Percentiles rank a stretch among this genome's conserved stretches.
Conservation (phyloP, 768 basidiomycete genomes). For the Suillus placidus region DNA sequence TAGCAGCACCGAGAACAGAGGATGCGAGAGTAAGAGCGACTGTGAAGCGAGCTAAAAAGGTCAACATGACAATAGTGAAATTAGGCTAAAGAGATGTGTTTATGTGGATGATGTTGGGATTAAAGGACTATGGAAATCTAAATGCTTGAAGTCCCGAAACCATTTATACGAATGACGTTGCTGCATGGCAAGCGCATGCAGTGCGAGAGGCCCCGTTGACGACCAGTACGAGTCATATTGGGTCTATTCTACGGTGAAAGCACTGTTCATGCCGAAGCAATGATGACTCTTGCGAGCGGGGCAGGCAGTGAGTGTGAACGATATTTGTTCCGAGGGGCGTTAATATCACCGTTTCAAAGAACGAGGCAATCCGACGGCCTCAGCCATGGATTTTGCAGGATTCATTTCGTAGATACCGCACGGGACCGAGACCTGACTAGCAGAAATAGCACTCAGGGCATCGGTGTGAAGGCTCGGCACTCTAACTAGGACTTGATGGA, state of each 20-base stretch:
- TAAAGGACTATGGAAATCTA: not conserved
- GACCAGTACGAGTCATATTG: not conserved
- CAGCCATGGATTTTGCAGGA: not conserved
- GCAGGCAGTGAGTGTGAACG: not conserved
- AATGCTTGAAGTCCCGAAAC: not conserved
- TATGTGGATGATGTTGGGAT: not conserved
- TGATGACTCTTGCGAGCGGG: not conserved
- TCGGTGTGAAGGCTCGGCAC: too few species aligned
- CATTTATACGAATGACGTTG: not conserved
- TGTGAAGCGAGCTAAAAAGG: not conserved
- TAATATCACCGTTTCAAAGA: not conserved
- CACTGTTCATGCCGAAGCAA: not conserved
- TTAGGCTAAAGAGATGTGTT: not conserved
- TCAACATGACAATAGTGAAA: not conserved
- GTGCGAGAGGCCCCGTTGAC: slow-evolving; percentile 4
- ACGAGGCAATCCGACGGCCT: not conserved
- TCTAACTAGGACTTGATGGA: not conserved
- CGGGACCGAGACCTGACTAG: not conserved
- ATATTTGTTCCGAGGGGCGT: not conserved
- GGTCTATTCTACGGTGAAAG: not conserved
- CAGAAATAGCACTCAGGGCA: not conserved
- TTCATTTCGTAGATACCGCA: too few species aligned
- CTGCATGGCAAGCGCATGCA: not conserved
- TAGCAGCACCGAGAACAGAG: slow-evolving; percentile 17
- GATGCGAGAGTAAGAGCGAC: slow-evolving; percentile 15